Evolutionary conservation across 495 filamentous ascomycete genomes (phyloP), one percentile per base, ranked within the genome.

Genomic region (Neurospora terricola): DNA sequence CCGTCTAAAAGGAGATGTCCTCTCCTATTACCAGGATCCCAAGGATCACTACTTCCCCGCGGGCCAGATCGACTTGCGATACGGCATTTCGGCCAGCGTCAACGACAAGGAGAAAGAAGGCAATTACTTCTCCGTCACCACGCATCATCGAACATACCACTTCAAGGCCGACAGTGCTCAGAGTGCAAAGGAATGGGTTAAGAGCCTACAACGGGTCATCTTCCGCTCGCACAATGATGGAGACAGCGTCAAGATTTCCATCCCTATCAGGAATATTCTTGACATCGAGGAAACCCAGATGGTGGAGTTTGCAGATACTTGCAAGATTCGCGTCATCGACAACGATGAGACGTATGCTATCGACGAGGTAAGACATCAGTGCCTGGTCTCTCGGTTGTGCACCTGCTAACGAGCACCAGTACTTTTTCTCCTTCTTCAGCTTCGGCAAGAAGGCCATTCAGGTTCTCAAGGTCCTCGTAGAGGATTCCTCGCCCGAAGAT

Each of bases 181-280:
- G 39, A 97, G 92, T 81, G 96, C 96, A 7, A 97, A 94, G 78
- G 96, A 98, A 85, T 99, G 96, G 96, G 95, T 98, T 48, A 96
- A 96, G 80, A 88, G 92, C 45, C 84, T 99, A 30, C 96, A 97
- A 75, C 92, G 95, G 71, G 94, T 97, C 72, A 98, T 99, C 59
- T 98, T 98, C 77, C 88, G 94, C 70, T 94, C 94, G 0, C 94
- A 95, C 81, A 99, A 99, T 77, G 96, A 97, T 70, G 94, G 96
- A 9, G 94, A 98, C 77, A 97, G 94, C 78, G 93, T 99, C 79
- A 99, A 99, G 83, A 94, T 99, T 23, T 95, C 91, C 3, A 85
- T 98, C 21, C 94, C 95, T 8, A 91, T 96, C 23, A 88, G 91
- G 66, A 97, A 95, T 76, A 87, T 98, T 18, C 91, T 98, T 72